A percentile compares a stretch with the other conserved stretches of the same genome.
phyloP scores from a whole-genome alignment of 805 yeast species.

The Wickerhamiella sorbophila region DNA sequence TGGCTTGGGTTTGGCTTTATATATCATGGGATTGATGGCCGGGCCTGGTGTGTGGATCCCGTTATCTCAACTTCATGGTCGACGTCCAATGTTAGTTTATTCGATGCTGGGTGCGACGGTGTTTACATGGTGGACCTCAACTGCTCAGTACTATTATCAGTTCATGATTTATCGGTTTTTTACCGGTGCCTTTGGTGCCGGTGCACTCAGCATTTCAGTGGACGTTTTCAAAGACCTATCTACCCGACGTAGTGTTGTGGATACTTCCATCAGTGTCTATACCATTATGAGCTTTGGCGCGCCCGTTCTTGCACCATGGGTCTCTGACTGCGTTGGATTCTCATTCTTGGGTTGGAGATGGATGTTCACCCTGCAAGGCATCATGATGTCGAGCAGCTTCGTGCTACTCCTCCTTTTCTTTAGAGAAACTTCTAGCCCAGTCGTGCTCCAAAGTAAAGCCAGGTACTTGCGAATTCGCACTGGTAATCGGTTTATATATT shows the following conservation, averaged over 20 bases:
- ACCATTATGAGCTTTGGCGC: constrained; percentile 11
- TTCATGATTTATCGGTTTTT: background rate
- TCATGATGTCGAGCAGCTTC: constrained; percentile 24
- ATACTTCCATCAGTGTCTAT: constrained; percentile 11
- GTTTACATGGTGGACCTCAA: background rate
- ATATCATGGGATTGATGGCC: constrained; percentile 49
- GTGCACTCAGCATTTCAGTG: background rate
- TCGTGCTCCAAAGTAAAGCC: constrained; percentile 32
- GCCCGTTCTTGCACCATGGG: constrained; percentile 19
- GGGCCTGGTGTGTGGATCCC: constrained; percentile 61
- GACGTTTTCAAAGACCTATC: background rate
- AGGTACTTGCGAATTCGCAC: constrained; percentile 32
- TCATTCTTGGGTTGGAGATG: constrained; percentile 54
- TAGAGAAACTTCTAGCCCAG: constrained; percentile 24
- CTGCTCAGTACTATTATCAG: background rate
- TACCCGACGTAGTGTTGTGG: constrained; percentile 8
- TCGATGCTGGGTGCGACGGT: constrained; percentile 17
- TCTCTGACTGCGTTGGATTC: constrained; percentile 49
- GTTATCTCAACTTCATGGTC: constrained; percentile 35
- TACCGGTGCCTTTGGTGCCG: background rate
- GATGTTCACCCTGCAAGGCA: constrained; percentile 36
- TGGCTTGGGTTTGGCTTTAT: constrained; percentile 41
- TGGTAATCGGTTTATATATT: constrained; percentile 37
- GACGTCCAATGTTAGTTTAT: constrained; percentile 35
- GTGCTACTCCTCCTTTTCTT: constrained; percentile 25